Evolutionary conservation across 192 early-diverging fungal genomes (phyloP), one percentile per base, ranked within the genome.

Genomic region (Lunasporangiospora selenospora): DNA sequence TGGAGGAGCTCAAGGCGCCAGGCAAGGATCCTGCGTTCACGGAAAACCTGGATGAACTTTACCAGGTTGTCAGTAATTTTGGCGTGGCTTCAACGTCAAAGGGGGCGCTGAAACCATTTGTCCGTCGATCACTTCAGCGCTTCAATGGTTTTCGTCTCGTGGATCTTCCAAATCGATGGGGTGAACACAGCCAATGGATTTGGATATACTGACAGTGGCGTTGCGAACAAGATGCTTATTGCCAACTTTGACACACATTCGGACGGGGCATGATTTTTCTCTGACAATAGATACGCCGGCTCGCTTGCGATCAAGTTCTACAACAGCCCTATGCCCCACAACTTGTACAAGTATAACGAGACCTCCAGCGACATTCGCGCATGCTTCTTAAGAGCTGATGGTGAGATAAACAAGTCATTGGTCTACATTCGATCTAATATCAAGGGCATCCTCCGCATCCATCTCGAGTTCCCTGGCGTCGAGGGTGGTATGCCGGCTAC

Each of bases 251-350:
- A 29, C 37, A 49, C 49, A 8, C 59, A 42, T 21, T 52, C 34
- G 26, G 62, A 63, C 44, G 51, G 61, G 15, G 30, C 21, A 15
- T 65, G 43, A 43, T 56, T 65, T 11, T 65, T 65, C 36, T 47
- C 52, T 49, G 62, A 56, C 46, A 62, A 43, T 18, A 29, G 37
- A 13, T 56, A 65, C 37, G 62, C 44, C 32, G 53, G 52, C 6
- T 53, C 62, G 19, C 34, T 65, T 47, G 62, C 62, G 23, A 47
- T 65, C 29, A 53, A 65, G 52, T 38, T 55, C 15, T 44, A 55
- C 29, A 55, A 27, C 34, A 26, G 37, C 21, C 0, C 3, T 32
- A 9, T 55, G 15, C 12, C 5, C n/a, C 26, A 36, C 30, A 36
- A 11, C 10, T 5, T 6, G 1, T 23, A 38, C 38, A 12, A 23